Conservation (phyloP, 2,329 filamentous ascomycete species). For the Aspergillus novofumigatus region DNA sequence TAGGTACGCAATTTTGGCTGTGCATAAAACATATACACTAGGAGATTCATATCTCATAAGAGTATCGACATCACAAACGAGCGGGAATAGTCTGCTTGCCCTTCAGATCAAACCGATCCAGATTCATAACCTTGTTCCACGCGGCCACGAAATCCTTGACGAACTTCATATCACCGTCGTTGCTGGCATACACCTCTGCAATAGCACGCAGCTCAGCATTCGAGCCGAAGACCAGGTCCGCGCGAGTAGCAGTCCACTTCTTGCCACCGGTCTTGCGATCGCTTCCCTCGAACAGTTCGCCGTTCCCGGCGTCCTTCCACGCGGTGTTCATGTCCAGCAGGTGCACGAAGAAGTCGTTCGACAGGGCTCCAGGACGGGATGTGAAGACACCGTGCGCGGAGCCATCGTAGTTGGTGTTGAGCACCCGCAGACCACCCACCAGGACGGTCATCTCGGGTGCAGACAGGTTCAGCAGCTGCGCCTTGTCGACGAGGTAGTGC, state of each 20-base stretch:
- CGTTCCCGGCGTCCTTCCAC: slow-evolving; percentile 57
- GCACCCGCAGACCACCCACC: slow-evolving; percentile 65
- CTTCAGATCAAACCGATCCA: slow-evolving; percentile 62
- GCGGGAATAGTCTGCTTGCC: not conserved
- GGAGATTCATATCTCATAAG: no score
- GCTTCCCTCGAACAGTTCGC: slow-evolving; percentile 59
- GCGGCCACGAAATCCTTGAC: slow-evolving; percentile 66
- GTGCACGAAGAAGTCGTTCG: slow-evolving; percentile 80
- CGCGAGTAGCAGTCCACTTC: slow-evolving; percentile 67
- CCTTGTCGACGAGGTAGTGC: slow-evolving; percentile 67
- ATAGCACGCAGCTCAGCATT: slow-evolving; percentile 69
- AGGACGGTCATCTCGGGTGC: slow-evolving; percentile 68
- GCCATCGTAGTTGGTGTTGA: slow-evolving; percentile 68
- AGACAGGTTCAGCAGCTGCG: slow-evolving; percentile 65
- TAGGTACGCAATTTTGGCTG: no score
- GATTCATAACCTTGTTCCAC: slow-evolving; percentile 71
- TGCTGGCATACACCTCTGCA: slow-evolving; percentile 63
- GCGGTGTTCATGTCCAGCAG: slow-evolving; percentile 63
- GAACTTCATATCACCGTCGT: slow-evolving; percentile 60
- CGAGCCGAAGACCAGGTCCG: slow-evolving; percentile 68
- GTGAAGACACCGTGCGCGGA: slow-evolving; percentile 67
- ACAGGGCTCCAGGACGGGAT: slow-evolving; percentile 61
- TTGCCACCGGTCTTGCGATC: slow-evolving; percentile 62
- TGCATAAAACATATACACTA: no score
- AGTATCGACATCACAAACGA: not conserved